Evolutionary conservation across 2,329 filamentous ascomycete genomes (phyloP).

Genomic region (Cladophialophora yegresii): DNA sequence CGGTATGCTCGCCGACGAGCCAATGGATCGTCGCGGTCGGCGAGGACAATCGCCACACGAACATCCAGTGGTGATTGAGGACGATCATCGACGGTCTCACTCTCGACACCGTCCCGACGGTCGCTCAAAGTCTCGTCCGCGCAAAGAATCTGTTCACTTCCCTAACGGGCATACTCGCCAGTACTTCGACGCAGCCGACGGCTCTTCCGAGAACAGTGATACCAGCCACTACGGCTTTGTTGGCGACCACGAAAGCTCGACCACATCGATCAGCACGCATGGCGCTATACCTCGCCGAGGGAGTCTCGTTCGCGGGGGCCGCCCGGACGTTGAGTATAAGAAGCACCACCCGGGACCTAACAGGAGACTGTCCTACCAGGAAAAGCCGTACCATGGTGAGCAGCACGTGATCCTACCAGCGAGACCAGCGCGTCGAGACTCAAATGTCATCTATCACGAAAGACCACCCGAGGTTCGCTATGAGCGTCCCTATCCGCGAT

Average conservation of each 20-base stretch:
- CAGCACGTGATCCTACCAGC: conserved; percentile 14
- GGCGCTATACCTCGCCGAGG: conserved; percentile 30
- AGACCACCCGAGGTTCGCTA: conserved; percentile 20
- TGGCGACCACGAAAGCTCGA: conserved; percentile 28
- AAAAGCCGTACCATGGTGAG: conserved; percentile 25
- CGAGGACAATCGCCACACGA: conserved; percentile 27
- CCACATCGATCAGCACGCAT: conserved; percentile 25
- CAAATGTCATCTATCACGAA: conserved; percentile 17
- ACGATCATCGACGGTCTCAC: conserved; percentile 24
- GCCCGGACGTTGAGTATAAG: conserved; percentile 27
- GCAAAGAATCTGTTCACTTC: conserved; percentile 25
- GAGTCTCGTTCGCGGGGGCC: conserved; percentile 23
- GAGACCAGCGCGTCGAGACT: conserved; percentile 13
- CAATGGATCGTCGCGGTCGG: conserved; percentile 23
- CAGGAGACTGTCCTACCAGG: conserved; percentile 25
- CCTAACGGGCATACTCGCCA: conserved; percentile 26
- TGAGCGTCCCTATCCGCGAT: conserved; percentile 16
- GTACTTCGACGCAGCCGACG: conserved; percentile 24
- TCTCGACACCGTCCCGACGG: conserved; percentile 24
- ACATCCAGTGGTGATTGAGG: conserved; percentile 22
- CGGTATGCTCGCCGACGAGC: conserved; percentile 13
- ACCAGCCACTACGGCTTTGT: conserved; percentile 27
- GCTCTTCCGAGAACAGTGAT: conserved; percentile 29
- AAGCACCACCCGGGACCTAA: conserved; percentile 24
- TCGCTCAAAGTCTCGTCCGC: conserved; percentile 27